Conservation (phyloP, 352 stramenopile species). For the Phytophthora agathidicida region DNA sequence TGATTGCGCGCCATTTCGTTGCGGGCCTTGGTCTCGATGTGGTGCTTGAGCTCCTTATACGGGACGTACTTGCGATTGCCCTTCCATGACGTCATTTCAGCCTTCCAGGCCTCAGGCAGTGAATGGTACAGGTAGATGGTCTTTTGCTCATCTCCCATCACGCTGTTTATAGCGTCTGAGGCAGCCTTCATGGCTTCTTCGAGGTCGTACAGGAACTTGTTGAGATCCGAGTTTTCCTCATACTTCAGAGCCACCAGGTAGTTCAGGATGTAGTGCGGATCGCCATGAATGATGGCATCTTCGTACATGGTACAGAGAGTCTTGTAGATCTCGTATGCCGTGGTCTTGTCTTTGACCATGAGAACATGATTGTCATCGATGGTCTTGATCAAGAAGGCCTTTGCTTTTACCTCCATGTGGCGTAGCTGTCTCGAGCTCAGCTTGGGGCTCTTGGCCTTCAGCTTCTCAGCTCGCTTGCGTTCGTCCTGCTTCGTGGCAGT, state of each 20-base stretch:
- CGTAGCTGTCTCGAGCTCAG: no score
- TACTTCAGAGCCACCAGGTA: conserved; percentile 30
- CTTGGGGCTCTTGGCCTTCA: no score
- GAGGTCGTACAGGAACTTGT: conserved; percentile 15
- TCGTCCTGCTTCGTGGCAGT: no score
- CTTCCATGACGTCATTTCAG: no score
- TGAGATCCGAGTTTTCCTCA: conserved; percentile 18
- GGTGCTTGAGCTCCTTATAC: no score
- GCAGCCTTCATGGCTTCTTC: conserved; percentile 7
- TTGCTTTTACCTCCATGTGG: no score
- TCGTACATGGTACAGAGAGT: conserved; percentile 22
- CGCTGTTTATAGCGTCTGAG: neutral
- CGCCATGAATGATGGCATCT: conserved; percentile 7
- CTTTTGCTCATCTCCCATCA: conserved; percentile 20
- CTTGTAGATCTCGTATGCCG: conserved; percentile 20
- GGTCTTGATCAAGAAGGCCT: conserved; percentile 15
- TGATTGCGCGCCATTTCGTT: no score
- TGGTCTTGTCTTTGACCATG: conserved; percentile 1
- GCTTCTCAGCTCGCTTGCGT: no score
- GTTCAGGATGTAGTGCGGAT: conserved; percentile 28
- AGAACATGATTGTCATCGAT: conserved; percentile 16
- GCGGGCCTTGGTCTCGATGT: no score
- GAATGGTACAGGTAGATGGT: conserved; percentile 15
- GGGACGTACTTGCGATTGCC: no score
- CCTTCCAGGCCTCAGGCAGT: no score